Evolutionary conservation across 805 yeast genomes (phyloP), one percentile per base, ranked within the genome.

Genomic region (Candida golubevii): DNA sequence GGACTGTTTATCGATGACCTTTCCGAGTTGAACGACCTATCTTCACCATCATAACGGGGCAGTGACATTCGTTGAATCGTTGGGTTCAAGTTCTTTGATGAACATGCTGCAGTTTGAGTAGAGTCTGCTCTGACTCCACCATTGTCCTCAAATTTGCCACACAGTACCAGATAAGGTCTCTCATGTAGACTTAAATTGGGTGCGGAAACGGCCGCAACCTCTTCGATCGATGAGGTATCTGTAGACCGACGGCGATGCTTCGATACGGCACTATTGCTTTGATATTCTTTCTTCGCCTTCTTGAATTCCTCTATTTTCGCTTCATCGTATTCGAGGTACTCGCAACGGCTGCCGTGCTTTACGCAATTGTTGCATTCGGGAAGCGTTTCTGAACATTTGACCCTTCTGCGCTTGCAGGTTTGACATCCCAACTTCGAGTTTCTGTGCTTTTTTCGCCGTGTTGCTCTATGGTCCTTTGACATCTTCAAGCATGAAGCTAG

Each of bases 331-430:
- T 64, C 66, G 33, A 67, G 56, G 48, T 69, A 69, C 6, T 69
- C 73, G 56, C 75, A 69, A 41, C 56, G 60, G 4, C 61, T 65
- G 41, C 65, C 61, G 49, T 69, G 74, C 44, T 69, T 69, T 40
- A 67, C 50, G 54, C 75, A 69, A 50, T 69, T 69, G 42, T 53
- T 36, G 45, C 75, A 69, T 38, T 58, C 55, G 1, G 75, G 75
- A 26, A 69, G 54, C 35, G 68, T 67, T 42, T 69, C 74, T 26
- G 62, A 52, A 36, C 56, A 53, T 32, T 53, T 53, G 39, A 53
- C 55, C 13, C 56, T 36, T 26, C 56, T 44, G 29, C 53, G 44
- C 42, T 53, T 53, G 53, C 56, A 53, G 8, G 55, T 53, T 37
- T 53, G 51, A 35, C 56, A 45, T 4, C 57, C 53, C 13, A 47